A percentile compares a stretch with the other conserved stretches of the same genome.
Conservation (phyloP, 202 grass and related monocot genomes). For the Elaeis oleifera region DNA sequence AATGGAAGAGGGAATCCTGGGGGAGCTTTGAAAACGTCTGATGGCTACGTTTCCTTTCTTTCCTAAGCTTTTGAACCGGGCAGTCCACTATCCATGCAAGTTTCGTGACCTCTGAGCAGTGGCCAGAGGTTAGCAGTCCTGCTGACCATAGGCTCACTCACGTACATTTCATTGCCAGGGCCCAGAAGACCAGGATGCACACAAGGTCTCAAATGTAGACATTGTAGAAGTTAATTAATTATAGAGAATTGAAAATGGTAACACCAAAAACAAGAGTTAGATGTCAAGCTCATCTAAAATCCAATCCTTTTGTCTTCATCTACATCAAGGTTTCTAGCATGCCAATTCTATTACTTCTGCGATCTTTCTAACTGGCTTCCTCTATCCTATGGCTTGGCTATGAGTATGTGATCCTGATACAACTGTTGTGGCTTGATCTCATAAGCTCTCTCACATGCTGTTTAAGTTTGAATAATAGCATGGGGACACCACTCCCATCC, state of each 20-base stretch:
- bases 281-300: no score
- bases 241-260: no score
- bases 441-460: neutral
- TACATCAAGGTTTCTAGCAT: no score
- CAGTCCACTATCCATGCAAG: conserved; percentile 5
- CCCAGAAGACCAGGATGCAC: neutral
- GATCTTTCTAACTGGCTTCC: neutral
- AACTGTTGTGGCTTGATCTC: neutral
- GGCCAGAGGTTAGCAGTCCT: neutral
- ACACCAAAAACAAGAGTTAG: no score
- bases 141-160: neutral
- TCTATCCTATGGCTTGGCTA: neutral
- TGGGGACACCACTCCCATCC: neutral
- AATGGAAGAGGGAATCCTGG: neutral
- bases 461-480: neutral
- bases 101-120: conserved; percentile 8
- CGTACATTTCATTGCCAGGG: neutral
- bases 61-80: neutral
- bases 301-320: no score
- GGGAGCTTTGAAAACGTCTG: neutral
- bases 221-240: no score
- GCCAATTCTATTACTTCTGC: neutral
- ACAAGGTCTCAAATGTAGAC: neutral
- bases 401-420: neutral
- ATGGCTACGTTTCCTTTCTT: conserved; percentile 3